These are phyloP conservation scores for Vitis amurensis DNA, from an alignment of 164 flowering plant genomes.

Conservation along the genomic window DNA sequence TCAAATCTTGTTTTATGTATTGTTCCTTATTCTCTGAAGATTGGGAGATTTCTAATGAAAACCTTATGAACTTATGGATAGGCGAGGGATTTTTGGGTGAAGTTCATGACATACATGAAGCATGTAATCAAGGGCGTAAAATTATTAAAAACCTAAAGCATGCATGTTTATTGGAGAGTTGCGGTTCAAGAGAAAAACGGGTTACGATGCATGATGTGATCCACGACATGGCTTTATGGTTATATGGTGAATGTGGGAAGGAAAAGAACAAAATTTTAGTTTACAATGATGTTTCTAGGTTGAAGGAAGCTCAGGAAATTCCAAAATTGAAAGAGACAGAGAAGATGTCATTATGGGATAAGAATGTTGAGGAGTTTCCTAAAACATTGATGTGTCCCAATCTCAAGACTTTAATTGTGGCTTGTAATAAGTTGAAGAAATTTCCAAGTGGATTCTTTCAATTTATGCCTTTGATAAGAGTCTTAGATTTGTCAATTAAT, in stretches of 20 bases:
- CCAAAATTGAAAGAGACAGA: neutral
- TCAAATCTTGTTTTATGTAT: slow-evolving; percentile 9
- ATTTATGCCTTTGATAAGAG: too few relatives aligned
- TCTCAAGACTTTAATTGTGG: too few relatives aligned
- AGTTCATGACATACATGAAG: neutral
- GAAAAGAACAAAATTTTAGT: neutral
- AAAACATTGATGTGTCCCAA: neutral
- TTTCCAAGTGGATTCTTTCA: too few relatives aligned
- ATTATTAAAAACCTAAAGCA: slow-evolving; percentile 1
- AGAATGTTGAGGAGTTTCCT: neutral
- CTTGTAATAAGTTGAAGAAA: too few relatives aligned
- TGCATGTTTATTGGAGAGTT: slow-evolving; percentile 7
- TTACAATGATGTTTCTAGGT: neutral
- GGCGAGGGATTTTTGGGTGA: slow-evolving; percentile 15
- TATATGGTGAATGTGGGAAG: neutral
- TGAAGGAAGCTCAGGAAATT: neutral
- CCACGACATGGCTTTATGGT: slow-evolving; percentile 16
- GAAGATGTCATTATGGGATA: neutral
- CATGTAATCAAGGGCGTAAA: slow-evolving; percentile 2
- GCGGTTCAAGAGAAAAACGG: too few relatives aligned
- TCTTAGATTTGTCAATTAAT: too few relatives aligned
- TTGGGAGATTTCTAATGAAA: neutral
- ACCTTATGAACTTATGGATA: slow-evolving; percentile 13
- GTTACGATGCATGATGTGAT: slow-evolving; percentile 18
- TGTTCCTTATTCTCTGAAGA: slow-evolving; percentile 16